A percentile compares a stretch with the other conserved stretches of the same genome.
Conservation (phyloP, 257 asterid genomes). For the Gardenia jasminoides region DNA sequence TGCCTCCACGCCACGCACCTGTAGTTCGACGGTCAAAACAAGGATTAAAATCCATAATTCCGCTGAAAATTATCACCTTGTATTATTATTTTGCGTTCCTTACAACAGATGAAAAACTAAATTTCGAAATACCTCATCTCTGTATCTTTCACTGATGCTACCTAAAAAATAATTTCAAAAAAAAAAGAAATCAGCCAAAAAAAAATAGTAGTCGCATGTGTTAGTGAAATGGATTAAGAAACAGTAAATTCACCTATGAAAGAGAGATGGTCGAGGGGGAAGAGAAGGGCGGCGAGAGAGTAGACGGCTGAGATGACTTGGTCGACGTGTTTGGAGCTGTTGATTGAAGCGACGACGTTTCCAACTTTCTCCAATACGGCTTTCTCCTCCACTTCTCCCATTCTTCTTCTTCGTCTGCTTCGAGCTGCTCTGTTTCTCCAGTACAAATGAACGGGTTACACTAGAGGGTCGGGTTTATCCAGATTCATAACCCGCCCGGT, state of each 20-base stretch:
- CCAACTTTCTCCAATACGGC: constrained; percentile 60
- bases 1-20: constrained; percentile 37
- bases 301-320: constrained; percentile 66
- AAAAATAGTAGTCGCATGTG: not conserved
- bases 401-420: not conserved
- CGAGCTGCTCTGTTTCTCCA: not conserved
- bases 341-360: constrained; percentile 46
- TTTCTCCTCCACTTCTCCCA: constrained; percentile 32
- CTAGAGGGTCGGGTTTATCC: too few species aligned
- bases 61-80: not conserved
- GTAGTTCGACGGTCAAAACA: not conserved
- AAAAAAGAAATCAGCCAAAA: not conserved
- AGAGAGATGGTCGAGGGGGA: constrained; percentile 45
- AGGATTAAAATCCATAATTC: constrained; percentile 14
- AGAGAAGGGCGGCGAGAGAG: constrained; percentile 67
- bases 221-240: not conserved
- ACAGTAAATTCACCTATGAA: constrained; percentile 44
- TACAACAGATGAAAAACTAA: not conserved
- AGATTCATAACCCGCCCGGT: too few species aligned
- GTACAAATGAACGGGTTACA: too few species aligned
- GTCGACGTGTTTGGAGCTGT: constrained; percentile 61
- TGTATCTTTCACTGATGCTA: constrained; percentile 47
- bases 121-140: constrained; percentile 47
- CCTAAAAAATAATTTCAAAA: constrained; percentile 37
- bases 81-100: not conserved